phyloP scores from a whole-genome alignment of 2,329 filamentous ascomycete species.

The Exophiala phaeomuriformis region DNA sequence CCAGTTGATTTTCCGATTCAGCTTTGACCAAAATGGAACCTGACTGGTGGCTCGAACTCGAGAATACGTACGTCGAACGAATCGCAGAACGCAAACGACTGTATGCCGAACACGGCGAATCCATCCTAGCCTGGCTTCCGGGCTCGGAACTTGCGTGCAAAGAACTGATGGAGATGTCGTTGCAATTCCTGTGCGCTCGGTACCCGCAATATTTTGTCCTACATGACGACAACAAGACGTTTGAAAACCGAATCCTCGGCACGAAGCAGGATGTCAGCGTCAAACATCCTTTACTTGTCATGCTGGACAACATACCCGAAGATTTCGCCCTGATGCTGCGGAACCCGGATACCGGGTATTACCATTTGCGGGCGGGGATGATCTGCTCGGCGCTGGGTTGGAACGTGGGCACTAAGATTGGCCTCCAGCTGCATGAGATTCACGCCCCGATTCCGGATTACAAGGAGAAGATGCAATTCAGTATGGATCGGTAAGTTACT shows the following conservation, averaged over 20 bases:
- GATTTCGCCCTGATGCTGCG: constrained; percentile 73
- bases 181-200: constrained; percentile 70
- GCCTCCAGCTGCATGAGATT: constrained; percentile 61
- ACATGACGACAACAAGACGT: constrained; percentile 46
- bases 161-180: constrained; percentile 77
- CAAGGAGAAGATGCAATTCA: constrained; percentile 78
- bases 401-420: constrained; percentile 69
- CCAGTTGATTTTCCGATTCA: constrained; percentile 32
- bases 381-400: constrained; percentile 76
- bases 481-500: constrained; percentile 64
- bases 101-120: constrained; percentile 54
- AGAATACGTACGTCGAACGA: constrained; percentile 60
- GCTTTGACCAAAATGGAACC: constrained; percentile 69
- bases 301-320: constrained; percentile 73
- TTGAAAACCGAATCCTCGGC: constrained; percentile 63
- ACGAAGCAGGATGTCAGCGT: constrained; percentile 54
- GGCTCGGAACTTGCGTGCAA: constrained; percentile 73
- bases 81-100: constrained; percentile 63
- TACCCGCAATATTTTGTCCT: constrained; percentile 70
- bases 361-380: constrained; percentile 66
- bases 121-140: constrained; percentile 61
- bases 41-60: constrained; percentile 86
- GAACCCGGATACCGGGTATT: constrained; percentile 62
- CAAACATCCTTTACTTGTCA: constrained; percentile 59
- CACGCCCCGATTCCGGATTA: constrained; percentile 73